These are phyloP conservation scores for Xylaria sp. DNA, from an alignment of 2,329 filamentous ascomycete genomes.

Conservation along the genomic window DNA sequence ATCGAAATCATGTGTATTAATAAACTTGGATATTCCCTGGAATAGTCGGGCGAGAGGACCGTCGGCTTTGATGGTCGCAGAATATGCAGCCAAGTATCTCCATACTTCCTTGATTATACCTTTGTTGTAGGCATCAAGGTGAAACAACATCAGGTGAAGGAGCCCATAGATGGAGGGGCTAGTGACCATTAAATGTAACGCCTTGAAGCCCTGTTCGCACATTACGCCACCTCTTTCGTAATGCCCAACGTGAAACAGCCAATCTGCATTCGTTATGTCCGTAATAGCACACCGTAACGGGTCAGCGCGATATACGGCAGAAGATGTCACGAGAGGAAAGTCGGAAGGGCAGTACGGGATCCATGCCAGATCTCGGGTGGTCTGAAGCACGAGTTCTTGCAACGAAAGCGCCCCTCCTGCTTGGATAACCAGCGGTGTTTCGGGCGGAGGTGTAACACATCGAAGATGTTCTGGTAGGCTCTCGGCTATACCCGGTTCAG, in stretches of 20 bases:
- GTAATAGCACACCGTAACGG: conserved; percentile 48
- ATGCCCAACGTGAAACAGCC: conserved; percentile 47
- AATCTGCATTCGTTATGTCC: conserved; percentile 49
- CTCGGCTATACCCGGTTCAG: conserved; percentile 46
- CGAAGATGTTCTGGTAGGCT: conserved; percentile 46
- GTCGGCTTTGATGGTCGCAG: conserved; percentile 41
- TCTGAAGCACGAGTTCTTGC: conserved; percentile 48
- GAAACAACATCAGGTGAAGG: conserved; percentile 45
- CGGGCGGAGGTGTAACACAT: conserved; percentile 47
- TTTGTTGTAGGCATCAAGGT: conserved; percentile 47
- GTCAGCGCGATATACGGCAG: conserved; percentile 46
- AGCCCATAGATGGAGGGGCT: conserved; percentile 46
- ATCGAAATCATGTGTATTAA: conserved; percentile 47
- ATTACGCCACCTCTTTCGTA: conserved; percentile 45
- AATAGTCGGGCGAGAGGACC: conserved; percentile 46
- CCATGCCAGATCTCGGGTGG: conserved; percentile 46
- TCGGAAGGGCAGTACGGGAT: conserved; percentile 46
- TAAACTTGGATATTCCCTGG: conserved; percentile 46
- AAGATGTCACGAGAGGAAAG: conserved; percentile 45
- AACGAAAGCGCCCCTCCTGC: conserved; percentile 45
- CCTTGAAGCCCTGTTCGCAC: conserved; percentile 47
- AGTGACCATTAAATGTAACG: conserved; percentile 46
- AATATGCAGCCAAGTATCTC: conserved; percentile 47
- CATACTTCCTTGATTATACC: conserved; percentile 48
- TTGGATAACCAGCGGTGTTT: conserved; percentile 41